Conservation (phyloP, 352 stramenopile species). For the Phytophthora parvispora region DNA sequence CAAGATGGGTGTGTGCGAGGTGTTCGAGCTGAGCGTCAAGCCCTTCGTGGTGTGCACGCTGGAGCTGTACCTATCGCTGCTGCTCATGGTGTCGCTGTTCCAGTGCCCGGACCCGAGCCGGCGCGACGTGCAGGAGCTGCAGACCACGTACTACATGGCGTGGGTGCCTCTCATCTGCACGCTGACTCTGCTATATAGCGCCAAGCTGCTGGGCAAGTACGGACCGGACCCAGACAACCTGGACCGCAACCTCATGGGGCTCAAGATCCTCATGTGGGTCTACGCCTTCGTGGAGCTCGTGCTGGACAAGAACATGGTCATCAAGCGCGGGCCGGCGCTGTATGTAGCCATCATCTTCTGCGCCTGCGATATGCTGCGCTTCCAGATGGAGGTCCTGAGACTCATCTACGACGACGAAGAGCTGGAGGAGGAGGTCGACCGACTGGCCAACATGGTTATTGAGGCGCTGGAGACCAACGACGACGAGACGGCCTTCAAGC, state of each 20-base stretch:
- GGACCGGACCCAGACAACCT: constrained; percentile 54
- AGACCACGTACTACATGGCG: constrained; percentile 59
- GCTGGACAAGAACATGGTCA: constrained; percentile 58
- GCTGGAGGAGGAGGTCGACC: constrained; percentile 53
- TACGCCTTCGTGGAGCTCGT: constrained; percentile 55
- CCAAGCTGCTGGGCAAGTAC: constrained; percentile 42
- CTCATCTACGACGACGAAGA: constrained; percentile 67
- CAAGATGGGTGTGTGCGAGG: constrained; percentile 8
- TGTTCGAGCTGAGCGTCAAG: constrained; percentile 47
- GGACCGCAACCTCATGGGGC: constrained; percentile 54
- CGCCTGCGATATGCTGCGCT: constrained; percentile 61
- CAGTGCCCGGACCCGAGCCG: constrained; percentile 43
- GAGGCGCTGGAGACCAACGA: constrained; percentile 36
- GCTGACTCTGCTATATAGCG: constrained; percentile 45
- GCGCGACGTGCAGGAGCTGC: constrained; percentile 60
- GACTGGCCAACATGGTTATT: constrained; percentile 48
- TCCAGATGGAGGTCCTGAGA: constrained; percentile 60
- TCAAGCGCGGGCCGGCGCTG: constrained; percentile 62
- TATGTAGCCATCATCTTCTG: constrained; percentile 64
- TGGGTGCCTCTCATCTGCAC: constrained; percentile 58
- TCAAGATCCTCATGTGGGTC: constrained; percentile 65
- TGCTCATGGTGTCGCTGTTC: constrained; percentile 68
- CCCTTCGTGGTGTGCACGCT: constrained; percentile 54
- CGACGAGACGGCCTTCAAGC: constrained; percentile 46
- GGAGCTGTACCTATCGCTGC: constrained; percentile 63